Evolutionary conservation across 1,284 basidiomycete genomes (phyloP), one percentile per base, ranked within the genome.

Genomic region (Sporisorium graminicola): DNA sequence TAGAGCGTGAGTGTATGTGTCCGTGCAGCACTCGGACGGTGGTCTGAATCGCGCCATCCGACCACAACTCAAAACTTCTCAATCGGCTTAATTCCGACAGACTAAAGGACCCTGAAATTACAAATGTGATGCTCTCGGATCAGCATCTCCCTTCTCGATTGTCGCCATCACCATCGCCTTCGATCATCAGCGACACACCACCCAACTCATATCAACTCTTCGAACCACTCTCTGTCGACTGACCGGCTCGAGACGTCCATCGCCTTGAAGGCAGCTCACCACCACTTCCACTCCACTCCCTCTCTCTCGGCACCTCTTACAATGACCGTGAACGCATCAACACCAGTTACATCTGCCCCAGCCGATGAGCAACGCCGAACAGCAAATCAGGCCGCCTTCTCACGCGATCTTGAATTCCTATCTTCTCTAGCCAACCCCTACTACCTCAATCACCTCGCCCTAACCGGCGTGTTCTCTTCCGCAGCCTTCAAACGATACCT

Each of bases 401-500:
- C 81, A 13, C 72, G 73, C 52, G 79, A 83, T 20, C 78, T 82
- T 37, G 81, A 82, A 46, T 82, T 83, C 60, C 60, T 81, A 33
- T 81, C 79, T 0, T 79, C 82, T 6, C 79, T 83, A 50, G 74
- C 81, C 68, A 81, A 81, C 50, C 81, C 82, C 6, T 77, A 65
- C 65, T 83, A 82, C 63, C 66, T 83, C 55, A 74, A 79, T 62
- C 67, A 77, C 50, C 77, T 83, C 20, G 78, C 82, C 14, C 66
- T 74, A 33, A 70, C 77, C 16, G 72, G 65, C 26, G 74, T 68
- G 22, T 66, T 83, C 22, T 62, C 74, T 5, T 65, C 78, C 9
- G 59, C 77, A 6, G 26, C 68, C 8, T 82, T 83, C 54, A 66
- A 78, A 27, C 69, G 77, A 22, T 83, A 83, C 53, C 74, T 82